These are phyloP conservation scores for Cryptomeria japonica DNA, from an alignment of 75 land plant genomes.

Conservation along the genomic window DNA sequence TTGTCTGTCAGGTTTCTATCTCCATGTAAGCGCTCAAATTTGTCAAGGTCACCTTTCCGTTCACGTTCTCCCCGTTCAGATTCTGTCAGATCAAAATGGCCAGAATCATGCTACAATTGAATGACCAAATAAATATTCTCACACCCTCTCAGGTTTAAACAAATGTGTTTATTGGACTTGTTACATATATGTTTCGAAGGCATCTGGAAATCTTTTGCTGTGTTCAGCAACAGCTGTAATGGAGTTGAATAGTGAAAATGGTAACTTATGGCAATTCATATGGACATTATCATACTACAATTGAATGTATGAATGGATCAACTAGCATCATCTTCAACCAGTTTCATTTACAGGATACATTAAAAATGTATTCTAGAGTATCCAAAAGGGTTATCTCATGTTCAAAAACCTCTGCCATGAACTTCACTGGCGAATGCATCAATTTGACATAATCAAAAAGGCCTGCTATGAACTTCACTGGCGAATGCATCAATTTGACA, in stretches of 20 bases:
- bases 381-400: neutral
- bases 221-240: neutral
- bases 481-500: neutral
- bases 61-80: conserved; percentile 89
- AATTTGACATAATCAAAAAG: neutral
- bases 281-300: neutral
- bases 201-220: neutral
- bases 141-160: neutral
- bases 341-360: neutral
- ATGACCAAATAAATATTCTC: neutral
- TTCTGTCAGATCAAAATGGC: conserved; percentile 41
- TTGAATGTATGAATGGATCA: neutral
- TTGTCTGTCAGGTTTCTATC: conserved; percentile 86
- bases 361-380: neutral
- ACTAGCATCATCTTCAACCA: neutral
- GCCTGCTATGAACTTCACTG: neutral
- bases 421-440: neutral
- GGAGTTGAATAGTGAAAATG: neutral
- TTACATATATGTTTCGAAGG: neutral
- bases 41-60: conserved; percentile 95
- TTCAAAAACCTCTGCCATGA: neutral
- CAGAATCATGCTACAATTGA: conserved; percentile 3
- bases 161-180: neutral
- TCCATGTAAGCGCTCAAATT: conserved; percentile 86
- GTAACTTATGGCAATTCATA: neutral